Evolutionary conservation across 202 grass and related monocot species (phyloP), one percentile per base, ranked within the genome.

Genomic region (Saccharum hybrid): DNA sequence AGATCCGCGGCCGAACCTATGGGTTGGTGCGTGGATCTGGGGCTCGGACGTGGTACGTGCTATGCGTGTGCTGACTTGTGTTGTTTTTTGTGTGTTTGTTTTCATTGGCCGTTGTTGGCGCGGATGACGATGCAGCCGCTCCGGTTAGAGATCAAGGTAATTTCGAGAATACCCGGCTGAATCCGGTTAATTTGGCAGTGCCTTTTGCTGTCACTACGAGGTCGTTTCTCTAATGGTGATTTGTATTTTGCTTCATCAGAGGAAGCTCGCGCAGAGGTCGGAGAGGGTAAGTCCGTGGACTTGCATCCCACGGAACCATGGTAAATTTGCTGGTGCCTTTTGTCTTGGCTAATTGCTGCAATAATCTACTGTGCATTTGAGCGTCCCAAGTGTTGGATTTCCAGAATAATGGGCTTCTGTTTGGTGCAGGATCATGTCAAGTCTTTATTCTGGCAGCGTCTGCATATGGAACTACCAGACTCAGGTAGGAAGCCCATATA

Each of bases 261-360:
- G 94, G 82, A 97, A 97, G 88, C 90, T 97, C 64, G 91, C 94
- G 8, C 91, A 97, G 77, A 97, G 94, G 73, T 97, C 91, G 12
- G 94, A 97, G 80, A 89, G 94, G 80, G 94, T 97, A 97, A 97
- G 75, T 90, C 89, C 0, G 94, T 97, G 45, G 94, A 97, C 86
- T 65, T 97, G 45, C 94, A 97, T 81, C 89, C 91, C 33, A 90
- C 94, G 0, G 94, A 97, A 43, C 91, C 94, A 94, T 97, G 94
- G 94, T 94, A 76, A 74, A 69, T 72, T 49, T n/a, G 11, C 41
- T 71, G 39, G 51, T 77, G 10, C 40, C 76, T 65, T 42, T 75
- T 82, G 71, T 62, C 8, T 74, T 68, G 13, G 16, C 12, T n/a
- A 66, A 49, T 76, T 63, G 34, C 18, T 8, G 37, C 10, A 10